These are phyloP conservation scores for Tuctoria greenei DNA, from an alignment of 176 grass and related monocot genomes.

Conservation along the genomic window DNA sequence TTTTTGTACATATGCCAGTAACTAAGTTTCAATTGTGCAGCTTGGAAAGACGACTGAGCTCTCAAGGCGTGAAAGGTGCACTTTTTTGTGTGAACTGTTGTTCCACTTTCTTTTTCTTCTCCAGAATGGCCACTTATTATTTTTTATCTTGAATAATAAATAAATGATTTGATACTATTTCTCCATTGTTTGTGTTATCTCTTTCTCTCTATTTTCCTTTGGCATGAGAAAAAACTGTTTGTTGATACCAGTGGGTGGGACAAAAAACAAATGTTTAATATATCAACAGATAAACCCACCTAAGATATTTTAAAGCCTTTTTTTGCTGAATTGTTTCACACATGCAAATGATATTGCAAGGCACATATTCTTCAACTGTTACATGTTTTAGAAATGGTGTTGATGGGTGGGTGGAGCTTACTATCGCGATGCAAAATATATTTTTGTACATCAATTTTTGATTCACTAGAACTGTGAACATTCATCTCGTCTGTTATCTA, in stretches of 20 bases:
- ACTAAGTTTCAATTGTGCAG: slow-evolving; percentile 46
- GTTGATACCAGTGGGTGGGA: no score
- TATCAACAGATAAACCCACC: no score
- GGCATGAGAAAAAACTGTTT: no score
- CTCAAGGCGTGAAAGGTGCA: slow-evolving; percentile 92
- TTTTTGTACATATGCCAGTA: slow-evolving; percentile 8
- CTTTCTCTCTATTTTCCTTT: no score
- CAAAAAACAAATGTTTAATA: no score
- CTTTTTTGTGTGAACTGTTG: background rate
- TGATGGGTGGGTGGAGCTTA: background rate
- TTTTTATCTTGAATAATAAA: background rate
- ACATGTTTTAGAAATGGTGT: background rate
- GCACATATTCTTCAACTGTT: background rate
- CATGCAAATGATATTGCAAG: no score
- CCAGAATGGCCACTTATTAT: background rate
- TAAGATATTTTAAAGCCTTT: no score
- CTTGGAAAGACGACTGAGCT: slow-evolving; percentile 80
- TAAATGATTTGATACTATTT: no score
- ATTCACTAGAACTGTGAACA: background rate
- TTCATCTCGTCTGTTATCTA: slow-evolving; percentile 26
- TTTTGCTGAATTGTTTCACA: no score
- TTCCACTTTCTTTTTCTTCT: background rate
- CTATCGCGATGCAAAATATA: background rate
- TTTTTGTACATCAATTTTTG: background rate
- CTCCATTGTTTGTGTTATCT: no score